These are phyloP conservation scores for Penicillium coprophilum DNA, from an alignment of 495 filamentous ascomycete genomes.

Conservation along the genomic window DNA sequence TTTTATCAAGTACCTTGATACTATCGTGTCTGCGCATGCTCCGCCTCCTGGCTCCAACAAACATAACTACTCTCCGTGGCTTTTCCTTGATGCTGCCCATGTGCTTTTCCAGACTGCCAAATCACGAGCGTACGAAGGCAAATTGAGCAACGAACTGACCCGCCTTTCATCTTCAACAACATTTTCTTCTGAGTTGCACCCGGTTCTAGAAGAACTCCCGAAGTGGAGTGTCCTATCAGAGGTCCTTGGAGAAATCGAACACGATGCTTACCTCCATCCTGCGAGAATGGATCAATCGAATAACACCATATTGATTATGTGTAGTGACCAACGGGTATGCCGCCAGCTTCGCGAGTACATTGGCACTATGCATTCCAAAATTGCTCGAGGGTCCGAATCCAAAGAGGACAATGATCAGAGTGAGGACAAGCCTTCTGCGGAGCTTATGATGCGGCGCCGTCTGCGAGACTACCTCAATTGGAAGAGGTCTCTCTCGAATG, in stretches of 20 bases:
- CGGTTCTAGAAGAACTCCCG: conserved; percentile 90
- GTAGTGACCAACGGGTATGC: conserved; percentile 82
- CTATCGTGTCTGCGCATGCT: conserved; percentile 84
- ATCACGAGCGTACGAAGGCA: conserved; percentile 81
- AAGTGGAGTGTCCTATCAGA: conserved; percentile 90
- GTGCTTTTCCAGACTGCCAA: conserved; percentile 92
- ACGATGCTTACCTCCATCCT: conserved; percentile 84
- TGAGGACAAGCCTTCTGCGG: conserved; percentile 64
- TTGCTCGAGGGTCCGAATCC: conserved; percentile 36
- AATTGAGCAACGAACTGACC: conserved; percentile 47
- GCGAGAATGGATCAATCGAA: conserved; percentile 76
- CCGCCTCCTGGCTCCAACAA: conserved; percentile 84
- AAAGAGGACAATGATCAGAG: conserved; percentile 38
- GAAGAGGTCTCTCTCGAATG: conserved; percentile 86
- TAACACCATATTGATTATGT: conserved; percentile 92
- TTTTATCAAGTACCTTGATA: conserved; percentile 91
- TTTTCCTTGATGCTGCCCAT: conserved; percentile 93
- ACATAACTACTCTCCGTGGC: conserved; percentile 91
- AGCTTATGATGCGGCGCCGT: conserved; percentile 84
- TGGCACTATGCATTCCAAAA: conserved; percentile 80
- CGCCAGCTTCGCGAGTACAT: conserved; percentile 88
- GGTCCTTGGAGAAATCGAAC: conserved; percentile 88
- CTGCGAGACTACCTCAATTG: conserved; percentile 88
- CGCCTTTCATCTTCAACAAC: conserved; percentile 30
- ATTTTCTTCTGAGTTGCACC: conserved; percentile 69